These are phyloP conservation scores for Populus davidiana DNA, from an alignment of 345 rosid species.

Conservation along the genomic window DNA sequence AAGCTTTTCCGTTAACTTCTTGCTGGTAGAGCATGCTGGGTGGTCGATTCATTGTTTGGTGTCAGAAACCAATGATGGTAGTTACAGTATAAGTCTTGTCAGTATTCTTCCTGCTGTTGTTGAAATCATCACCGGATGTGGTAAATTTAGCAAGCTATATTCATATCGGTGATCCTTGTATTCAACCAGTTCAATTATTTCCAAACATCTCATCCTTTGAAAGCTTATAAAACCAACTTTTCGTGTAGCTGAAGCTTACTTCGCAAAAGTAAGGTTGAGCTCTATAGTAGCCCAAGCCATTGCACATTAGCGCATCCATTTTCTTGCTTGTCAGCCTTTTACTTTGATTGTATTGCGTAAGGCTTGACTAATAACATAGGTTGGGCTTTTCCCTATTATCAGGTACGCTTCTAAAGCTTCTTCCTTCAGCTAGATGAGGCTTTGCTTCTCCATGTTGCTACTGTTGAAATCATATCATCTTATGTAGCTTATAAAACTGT, in stretches of 20 bases:
- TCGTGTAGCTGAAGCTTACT: neutral
- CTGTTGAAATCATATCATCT: neutral
- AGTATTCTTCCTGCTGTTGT: neutral
- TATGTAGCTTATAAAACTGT: neutral
- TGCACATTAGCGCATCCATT: neutral
- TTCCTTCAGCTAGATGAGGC: neutral
- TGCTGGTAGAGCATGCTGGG: neutral
- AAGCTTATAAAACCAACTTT: neutral
- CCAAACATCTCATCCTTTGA: neutral
- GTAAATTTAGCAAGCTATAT: neutral
- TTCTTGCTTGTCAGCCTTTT: neutral
- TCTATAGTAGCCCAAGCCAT: neutral
- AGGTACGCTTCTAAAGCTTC: neutral
- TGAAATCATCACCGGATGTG: neutral
- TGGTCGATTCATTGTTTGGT: neutral
- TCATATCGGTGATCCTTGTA: neutral
- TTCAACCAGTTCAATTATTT: slow-evolving; percentile 1
- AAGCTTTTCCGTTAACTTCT: neutral
- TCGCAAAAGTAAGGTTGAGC: neutral
- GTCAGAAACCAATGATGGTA: neutral
- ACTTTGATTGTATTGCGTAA: neutral
- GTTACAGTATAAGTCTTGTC: neutral
- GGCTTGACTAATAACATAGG: neutral
- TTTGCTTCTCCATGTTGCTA: neutral
- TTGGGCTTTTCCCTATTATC: neutral